Conservation (phyloP, 768 basidiomycete species). For the Panellus pusillus region DNA sequence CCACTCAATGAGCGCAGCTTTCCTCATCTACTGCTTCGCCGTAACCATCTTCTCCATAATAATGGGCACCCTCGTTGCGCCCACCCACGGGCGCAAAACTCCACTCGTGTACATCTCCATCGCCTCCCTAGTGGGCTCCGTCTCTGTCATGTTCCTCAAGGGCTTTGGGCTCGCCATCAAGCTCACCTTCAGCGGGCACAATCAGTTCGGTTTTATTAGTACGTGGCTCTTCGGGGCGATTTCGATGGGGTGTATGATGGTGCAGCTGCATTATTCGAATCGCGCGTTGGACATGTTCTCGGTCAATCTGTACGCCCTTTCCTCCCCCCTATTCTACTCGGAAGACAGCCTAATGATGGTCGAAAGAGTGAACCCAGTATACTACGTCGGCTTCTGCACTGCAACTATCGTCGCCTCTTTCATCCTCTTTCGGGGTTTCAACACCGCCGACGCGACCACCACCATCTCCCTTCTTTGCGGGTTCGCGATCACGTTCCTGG, state of each 20-base stretch:
- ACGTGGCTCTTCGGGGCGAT: slow-evolving; percentile 94
- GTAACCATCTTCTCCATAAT: slow-evolving; percentile 78
- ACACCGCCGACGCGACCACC: slow-evolving; percentile 78
- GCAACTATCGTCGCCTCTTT: slow-evolving; percentile 91
- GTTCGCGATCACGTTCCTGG: slow-evolving; percentile 33
- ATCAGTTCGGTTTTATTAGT: slow-evolving; percentile 90
- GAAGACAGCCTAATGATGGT: too few relatives aligned
- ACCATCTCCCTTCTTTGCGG: slow-evolving; percentile 66
- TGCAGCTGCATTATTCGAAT: slow-evolving; percentile 98
- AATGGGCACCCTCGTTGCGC: slow-evolving; percentile 86
- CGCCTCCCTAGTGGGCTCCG: slow-evolving; percentile 91
- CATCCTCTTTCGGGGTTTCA: slow-evolving; percentile 96
- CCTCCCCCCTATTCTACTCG: neutral
- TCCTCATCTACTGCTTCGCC: slow-evolving; percentile 85
- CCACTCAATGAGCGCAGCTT: slow-evolving; percentile 50
- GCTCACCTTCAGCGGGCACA: slow-evolving; percentile 87
- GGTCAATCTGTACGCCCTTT: slow-evolving; percentile 90
- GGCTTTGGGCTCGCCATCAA: slow-evolving; percentile 97
- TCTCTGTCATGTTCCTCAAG: slow-evolving; percentile 98
- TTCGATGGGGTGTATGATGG: slow-evolving; percentile 77
- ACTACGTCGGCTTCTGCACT: slow-evolving; percentile 95
- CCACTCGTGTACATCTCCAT: slow-evolving; percentile 95
- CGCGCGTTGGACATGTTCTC: slow-evolving; percentile 95
- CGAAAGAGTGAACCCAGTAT: slow-evolving; percentile 90
- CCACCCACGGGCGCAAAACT: slow-evolving; percentile 81